Evolutionary conservation across 306 rosid genomes (phyloP).

Genomic region (Vachellia collinsii): DNA sequence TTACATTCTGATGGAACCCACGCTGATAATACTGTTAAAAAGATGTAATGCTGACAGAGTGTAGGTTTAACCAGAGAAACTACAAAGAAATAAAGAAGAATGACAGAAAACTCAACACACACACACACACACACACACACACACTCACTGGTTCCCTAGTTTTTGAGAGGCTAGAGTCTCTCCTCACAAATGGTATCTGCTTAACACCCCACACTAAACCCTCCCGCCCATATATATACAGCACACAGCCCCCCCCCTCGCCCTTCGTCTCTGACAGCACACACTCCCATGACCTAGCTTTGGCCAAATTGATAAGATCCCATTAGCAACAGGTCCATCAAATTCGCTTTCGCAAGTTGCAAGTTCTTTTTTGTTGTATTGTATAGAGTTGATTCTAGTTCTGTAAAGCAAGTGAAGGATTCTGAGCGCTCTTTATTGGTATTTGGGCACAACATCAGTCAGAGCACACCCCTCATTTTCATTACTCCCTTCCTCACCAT

Average conservation of each 20-base stretch:
- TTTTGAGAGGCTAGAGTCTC: neutral
- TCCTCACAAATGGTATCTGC: neutral
- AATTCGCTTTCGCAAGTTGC: neutral
- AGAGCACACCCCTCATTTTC: conserved; percentile 13
- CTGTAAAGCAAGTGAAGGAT: neutral
- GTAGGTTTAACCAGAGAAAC: neutral
- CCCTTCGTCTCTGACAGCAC: neutral
- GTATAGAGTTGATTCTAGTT: neutral
- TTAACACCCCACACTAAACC: neutral
- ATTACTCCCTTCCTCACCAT: neutral
- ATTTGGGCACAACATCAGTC: neutral
- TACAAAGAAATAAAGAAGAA: neutral
- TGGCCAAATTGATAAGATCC: neutral
- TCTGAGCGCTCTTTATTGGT: neutral
- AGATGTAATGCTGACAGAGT: neutral
- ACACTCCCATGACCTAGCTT: neutral
- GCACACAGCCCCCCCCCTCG: neutral
- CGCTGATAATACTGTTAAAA: too few species aligned
- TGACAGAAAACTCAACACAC: neutral
- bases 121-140: too few species aligned
- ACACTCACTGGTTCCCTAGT: neutral
- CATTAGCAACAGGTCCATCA: neutral
- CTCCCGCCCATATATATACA: neutral
- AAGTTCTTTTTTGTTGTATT: neutral
- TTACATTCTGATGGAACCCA: too few species aligned